phyloP scores from a whole-genome alignment of 495 filamentous ascomycete genomes.

The Penicillium lagena region DNA sequence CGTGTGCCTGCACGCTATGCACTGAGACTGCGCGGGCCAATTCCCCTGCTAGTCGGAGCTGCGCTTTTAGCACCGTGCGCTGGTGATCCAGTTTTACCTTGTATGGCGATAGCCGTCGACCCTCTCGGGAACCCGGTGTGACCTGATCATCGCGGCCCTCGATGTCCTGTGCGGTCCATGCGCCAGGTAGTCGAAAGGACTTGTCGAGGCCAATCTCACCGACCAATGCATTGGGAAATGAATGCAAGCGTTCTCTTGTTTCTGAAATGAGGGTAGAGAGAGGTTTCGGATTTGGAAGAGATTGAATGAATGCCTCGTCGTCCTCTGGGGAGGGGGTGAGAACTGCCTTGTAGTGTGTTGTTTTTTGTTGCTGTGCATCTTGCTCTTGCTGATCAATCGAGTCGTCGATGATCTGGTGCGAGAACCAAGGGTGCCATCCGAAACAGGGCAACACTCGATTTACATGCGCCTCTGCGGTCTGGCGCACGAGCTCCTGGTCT shows the following conservation, averaged over 20 bases:
- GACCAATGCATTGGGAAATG: conserved; percentile 64
- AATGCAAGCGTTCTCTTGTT: conserved; percentile 55
- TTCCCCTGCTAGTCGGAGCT: conserved; percentile 81
- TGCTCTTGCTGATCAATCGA: conserved; percentile 17
- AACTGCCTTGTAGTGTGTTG: conserved; percentile 64
- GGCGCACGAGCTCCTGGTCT: conserved; percentile 79
- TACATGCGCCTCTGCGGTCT: conserved; percentile 46
- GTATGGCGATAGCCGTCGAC: conserved; percentile 64
- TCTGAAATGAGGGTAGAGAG: conserved; percentile 61
- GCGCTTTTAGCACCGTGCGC: conserved; percentile 63
- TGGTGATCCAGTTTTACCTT: conserved; percentile 77
- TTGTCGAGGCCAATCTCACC: conserved; percentile 89
- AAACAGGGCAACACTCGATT: conserved; percentile 67
- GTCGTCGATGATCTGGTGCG: conserved; percentile 76
- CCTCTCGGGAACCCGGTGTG: conserved; percentile 81
- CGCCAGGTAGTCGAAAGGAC: conserved; percentile 71
- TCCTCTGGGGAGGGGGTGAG: conserved; percentile 47
- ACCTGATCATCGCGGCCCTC: conserved; percentile 45
- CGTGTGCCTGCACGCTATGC: conserved; percentile 90
- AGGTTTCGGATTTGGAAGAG: conserved; percentile 64
- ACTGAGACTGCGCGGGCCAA: conserved; percentile 75
- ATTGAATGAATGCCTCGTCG: conserved; percentile 54
- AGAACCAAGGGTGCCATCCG: conserved; percentile 99
- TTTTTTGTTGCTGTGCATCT: conserved; percentile 25
- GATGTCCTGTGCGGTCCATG: conserved; percentile 48